phyloP scores from a whole-genome alignment of 2,329 filamentous ascomycete genomes.

The Torrubiellomyces zombiae region DNA sequence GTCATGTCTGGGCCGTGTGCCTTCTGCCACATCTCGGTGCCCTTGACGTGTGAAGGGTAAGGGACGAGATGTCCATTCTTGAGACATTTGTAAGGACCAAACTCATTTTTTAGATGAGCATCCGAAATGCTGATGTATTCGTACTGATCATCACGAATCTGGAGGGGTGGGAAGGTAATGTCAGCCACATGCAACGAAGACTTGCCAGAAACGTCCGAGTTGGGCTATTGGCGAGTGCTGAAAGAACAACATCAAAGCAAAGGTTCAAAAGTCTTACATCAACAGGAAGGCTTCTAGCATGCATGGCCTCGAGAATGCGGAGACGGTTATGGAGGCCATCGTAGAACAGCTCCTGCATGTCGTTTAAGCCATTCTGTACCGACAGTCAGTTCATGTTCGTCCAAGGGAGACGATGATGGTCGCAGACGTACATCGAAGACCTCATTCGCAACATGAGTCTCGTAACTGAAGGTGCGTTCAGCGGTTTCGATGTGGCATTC shows the following conservation, averaged over 20 bases:
- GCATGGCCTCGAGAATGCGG: slow-evolving; percentile 26
- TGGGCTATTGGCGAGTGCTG: not conserved
- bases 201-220: slow-evolving; percentile 3
- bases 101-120: slow-evolving; percentile 24
- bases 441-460: slow-evolving; percentile 16
- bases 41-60: slow-evolving; percentile 25
- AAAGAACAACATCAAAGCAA: slow-evolving; percentile 6
- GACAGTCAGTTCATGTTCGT: too few species aligned
- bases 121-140: slow-evolving; percentile 27
- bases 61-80: slow-evolving; percentile 26
- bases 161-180: slow-evolving; percentile 1
- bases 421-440: slow-evolving; percentile 24
- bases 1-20: slow-evolving; percentile 20
- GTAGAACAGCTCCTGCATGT: slow-evolving; percentile 23
- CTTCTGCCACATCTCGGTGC: slow-evolving; percentile 24
- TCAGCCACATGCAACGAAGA: slow-evolving; percentile 4
- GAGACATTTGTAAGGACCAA: slow-evolving; percentile 24
- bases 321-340: slow-evolving; percentile 29
- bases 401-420: too few species aligned
- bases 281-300: slow-evolving; percentile 25
- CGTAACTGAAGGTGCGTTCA: slow-evolving; percentile 19
- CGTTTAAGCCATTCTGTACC: slow-evolving; percentile 21
- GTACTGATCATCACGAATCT: slow-evolving; percentile 27
- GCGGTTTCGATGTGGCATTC: slow-evolving; percentile 19
- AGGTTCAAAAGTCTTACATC: slow-evolving; percentile 24